phyloP scores from a whole-genome alignment of 176 grass and related monocot genomes.

The Bromus sterilis region DNA sequence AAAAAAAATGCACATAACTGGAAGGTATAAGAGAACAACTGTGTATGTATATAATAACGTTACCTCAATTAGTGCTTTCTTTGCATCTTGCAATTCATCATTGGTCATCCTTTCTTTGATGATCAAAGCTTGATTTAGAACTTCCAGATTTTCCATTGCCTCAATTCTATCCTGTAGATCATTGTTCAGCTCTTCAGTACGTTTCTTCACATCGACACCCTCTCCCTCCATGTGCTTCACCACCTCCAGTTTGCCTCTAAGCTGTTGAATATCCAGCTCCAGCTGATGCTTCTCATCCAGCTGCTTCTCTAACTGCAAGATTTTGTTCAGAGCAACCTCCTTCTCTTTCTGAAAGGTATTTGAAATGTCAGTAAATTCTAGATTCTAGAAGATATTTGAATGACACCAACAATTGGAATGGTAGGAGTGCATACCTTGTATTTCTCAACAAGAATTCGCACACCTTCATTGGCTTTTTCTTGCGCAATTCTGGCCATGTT shows the following conservation, averaged over 20 bases:
- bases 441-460: conserved; percentile 34
- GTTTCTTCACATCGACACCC: conserved; percentile 33
- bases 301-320: conserved; percentile 36
- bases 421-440: conserved; percentile 43
- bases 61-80: conserved; percentile 37
- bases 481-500: conserved; percentile 48
- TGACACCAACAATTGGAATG: background rate
- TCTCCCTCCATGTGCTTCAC: conserved; percentile 44
- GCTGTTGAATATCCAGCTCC: conserved; percentile 36
- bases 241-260: conserved; percentile 38
- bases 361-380: background rate
- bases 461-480: conserved; percentile 23
- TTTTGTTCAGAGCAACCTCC: conserved; percentile 31
- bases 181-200: conserved; percentile 16
- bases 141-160: conserved; percentile 33
- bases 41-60: background rate
- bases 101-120: conserved; percentile 36
- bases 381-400: background rate
- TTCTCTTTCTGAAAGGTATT: conserved; percentile 38
- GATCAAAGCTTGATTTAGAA: conserved; percentile 39
- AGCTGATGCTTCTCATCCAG: conserved; percentile 44
- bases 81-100: conserved; percentile 42
- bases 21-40: too few relatives aligned
- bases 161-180: conserved; percentile 28
- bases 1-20: too few relatives aligned